phyloP scores from a whole-genome alignment of 192 early-diverging fungal genomes.

The Coemansia aciculifera region DNA sequence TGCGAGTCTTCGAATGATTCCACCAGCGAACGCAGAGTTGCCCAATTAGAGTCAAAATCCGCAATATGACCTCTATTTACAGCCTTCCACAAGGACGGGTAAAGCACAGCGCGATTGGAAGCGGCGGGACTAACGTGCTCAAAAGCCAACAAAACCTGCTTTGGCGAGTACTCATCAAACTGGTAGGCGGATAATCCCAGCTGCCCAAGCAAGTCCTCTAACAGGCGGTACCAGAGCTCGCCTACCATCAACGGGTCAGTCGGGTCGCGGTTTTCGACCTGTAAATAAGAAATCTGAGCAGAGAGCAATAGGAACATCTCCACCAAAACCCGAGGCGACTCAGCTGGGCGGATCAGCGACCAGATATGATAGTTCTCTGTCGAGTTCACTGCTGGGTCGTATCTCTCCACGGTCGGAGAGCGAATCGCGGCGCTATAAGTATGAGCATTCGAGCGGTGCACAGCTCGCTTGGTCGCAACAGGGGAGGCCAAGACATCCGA shows the following conservation, averaged over 20 bases:
- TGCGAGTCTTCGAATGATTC: conserved; percentile 10
- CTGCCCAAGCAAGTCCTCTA: conserved; percentile 30
- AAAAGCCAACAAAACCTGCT: conserved; percentile 20
- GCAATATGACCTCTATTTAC: conserved; percentile 4
- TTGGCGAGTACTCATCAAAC: conserved; percentile 23
- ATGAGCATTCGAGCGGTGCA: not conserved
- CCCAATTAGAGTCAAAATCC: conserved; percentile 25
- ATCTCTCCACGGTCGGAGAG: not conserved
- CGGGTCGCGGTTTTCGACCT: conserved; percentile 10
- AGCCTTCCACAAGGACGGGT: conserved; percentile 31
- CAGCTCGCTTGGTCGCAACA: not conserved
- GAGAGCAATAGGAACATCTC: conserved; percentile 41
- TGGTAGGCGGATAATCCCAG: conserved; percentile 25
- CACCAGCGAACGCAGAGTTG: conserved; percentile 12
- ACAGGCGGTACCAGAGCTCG: conserved; percentile 24
- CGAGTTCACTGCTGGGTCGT: not conserved
- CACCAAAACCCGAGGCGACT: conserved; percentile 16
- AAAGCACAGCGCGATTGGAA: conserved; percentile 8
- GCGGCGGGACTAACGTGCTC: conserved; percentile 21
- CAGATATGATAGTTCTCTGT: conserved; percentile 18
- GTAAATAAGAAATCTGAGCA: conserved; percentile 29
- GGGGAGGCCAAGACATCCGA: conserved; percentile 18
- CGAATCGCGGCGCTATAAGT: not conserved
- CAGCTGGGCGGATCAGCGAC: conserved; percentile 36
- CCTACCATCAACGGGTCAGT: conserved; percentile 20